Conservation (phyloP, 2,329 filamentous ascomycete genomes). For the Tolypocladium guangdongense region DNA sequence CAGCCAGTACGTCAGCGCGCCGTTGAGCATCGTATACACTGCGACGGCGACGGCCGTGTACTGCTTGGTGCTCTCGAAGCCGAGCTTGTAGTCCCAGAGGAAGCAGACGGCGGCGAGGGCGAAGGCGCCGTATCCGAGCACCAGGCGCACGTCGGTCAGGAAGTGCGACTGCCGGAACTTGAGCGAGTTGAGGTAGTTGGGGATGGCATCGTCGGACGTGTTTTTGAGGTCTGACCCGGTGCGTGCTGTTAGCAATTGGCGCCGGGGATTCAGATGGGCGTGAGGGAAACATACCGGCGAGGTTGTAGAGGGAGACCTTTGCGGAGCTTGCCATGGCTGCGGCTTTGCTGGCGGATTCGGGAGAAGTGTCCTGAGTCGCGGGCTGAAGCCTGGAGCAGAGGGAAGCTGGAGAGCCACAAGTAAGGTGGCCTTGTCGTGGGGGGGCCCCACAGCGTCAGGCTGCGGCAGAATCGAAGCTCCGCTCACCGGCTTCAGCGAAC, state of each 20-base stretch:
- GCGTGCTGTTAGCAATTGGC: neutral
- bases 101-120: slow-evolving; percentile 73
- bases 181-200: slow-evolving; percentile 84
- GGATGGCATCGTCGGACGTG: slow-evolving; percentile 87
- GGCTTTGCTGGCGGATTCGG: neutral
- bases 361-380: neutral
- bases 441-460: slow-evolving; percentile 2
- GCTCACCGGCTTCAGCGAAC: neutral
- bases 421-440: neutral
- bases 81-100: slow-evolving; percentile 81
- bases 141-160: slow-evolving; percentile 72
- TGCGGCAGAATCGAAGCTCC: slow-evolving; percentile 11
- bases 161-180: slow-evolving; percentile 73
- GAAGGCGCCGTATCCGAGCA: slow-evolving; percentile 74
- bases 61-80: slow-evolving; percentile 75
- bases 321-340: slow-evolving; percentile 27
- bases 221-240: slow-evolving; percentile 73
- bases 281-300: slow-evolving; percentile 41
- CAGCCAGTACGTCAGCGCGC: slow-evolving; percentile 72
- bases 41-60: slow-evolving; percentile 73
- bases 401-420: neutral
- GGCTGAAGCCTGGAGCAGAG: neutral
- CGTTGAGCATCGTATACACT: slow-evolving; percentile 70
- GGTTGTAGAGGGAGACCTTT: slow-evolving; percentile 56
- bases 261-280: neutral